Base-by-base conservation (phyloP, 176 grass and related monocot species). In the Rhipidocladum racemiflorum region DNA sequence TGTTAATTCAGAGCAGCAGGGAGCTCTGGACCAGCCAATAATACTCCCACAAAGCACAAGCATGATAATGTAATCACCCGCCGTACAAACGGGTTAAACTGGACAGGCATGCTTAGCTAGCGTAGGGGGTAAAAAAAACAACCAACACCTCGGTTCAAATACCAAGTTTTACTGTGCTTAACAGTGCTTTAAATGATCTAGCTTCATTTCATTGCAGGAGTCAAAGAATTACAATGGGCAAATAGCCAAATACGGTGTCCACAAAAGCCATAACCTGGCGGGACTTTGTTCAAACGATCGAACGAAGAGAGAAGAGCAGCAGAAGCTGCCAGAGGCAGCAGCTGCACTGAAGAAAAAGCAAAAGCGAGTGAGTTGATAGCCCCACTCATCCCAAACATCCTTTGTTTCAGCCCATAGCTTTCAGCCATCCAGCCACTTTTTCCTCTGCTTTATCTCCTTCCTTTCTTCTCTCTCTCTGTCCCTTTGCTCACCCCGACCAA, bases 221-320 rank as follows among this genome's bases (percentile, higher is more conserved):
- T 13, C 34, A 16, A 4, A 20, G 30, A 23, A 20, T 4, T 9
- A 30, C 10, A 27, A 46, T 71, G 2, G 29, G 40, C 42, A 24
- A 61, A 78, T 34, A 49, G 56, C 24, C 12, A 28, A 28, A 27
- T 64, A 56, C 8, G 1, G 34, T 13, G 32, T 40, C 15, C 44
- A 8, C 7, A 21, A 56, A 55, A 54, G 55, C 23, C 42, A 61
- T 12, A 7, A 49, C 49, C n/a, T 74, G 79, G 86, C 86, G 90
- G 90, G 61, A 61, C 65, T 66, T 32, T 36, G 66, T 91, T 88
- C 82, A 82, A 88, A 88, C 53, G 24, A 28, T 59, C 2, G 62
- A 53, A 21, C 17, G 9, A 59, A 48, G 25, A 34, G 32, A 34
- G 0, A 24, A 11, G 39, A 16, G 48, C 35, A 34, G 4, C 25